Evolutionary conservation across 371 early-diverging fungal species (phyloP).

Genomic region (Mortierella sp.): DNA sequence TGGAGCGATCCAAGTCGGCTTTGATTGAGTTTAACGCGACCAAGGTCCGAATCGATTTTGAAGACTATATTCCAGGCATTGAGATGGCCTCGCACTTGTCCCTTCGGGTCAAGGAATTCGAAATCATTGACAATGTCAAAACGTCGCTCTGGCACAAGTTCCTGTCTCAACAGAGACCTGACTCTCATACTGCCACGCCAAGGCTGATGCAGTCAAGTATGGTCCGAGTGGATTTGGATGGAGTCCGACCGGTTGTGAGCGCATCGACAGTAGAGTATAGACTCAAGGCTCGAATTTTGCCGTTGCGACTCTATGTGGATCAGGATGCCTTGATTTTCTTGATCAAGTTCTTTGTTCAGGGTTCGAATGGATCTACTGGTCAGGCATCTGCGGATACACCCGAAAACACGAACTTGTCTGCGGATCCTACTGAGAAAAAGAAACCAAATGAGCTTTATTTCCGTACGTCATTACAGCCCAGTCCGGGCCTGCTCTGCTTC

Average conservation of each 20-base stretch:
- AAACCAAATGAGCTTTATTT: conserved; percentile 57
- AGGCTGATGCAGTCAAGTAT: conserved; percentile 73
- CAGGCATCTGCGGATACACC: not conserved
- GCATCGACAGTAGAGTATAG: conserved; percentile 69
- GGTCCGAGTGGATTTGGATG: conserved; percentile 71
- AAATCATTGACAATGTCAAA: conserved; percentile 82
- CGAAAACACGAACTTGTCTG: conserved; percentile 8
- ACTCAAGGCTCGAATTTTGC: conserved; percentile 74
- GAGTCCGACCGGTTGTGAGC: conserved; percentile 67
- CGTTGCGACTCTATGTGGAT: conserved; percentile 90
- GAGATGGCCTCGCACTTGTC: conserved; percentile 61
- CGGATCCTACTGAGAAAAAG: conserved; percentile 22
- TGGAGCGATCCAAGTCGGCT: conserved; percentile 44
- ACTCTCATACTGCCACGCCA: conserved; percentile 59
- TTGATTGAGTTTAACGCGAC: conserved; percentile 70
- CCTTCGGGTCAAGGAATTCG: conserved; percentile 70
- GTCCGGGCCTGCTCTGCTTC: not conserved
- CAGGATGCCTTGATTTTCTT: conserved; percentile 93
- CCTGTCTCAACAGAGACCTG: conserved; percentile 72
- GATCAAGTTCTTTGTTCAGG: conserved; percentile 78
- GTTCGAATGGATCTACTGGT: conserved; percentile 1
- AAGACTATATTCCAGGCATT: conserved; percentile 62
- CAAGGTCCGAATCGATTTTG: conserved; percentile 64
- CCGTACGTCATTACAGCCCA: too few species aligned
- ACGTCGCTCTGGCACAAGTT: conserved; percentile 84